These are phyloP conservation scores for Kluyveromyces siamensis DNA, from an alignment of 805 yeast genomes.

Conservation along the genomic window DNA sequence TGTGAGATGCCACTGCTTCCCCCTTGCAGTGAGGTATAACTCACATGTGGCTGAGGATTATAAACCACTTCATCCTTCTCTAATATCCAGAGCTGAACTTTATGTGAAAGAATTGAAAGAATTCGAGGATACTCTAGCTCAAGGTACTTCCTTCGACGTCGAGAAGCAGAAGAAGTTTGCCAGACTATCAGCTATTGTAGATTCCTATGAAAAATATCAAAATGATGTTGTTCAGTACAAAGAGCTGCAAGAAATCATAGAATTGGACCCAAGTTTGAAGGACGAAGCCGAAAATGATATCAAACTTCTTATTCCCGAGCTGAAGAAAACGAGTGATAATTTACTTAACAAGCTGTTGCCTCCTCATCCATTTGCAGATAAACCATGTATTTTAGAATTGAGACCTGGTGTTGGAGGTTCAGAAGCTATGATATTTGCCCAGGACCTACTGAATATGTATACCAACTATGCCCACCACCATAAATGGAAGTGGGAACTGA, in stretches of 20 bases:
- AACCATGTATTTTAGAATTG: slow-evolving; percentile 71
- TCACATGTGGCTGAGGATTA: slow-evolving; percentile 8
- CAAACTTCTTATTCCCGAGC: slow-evolving; percentile 34
- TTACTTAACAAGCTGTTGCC: slow-evolving; percentile 63
- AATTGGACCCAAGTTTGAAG: slow-evolving; percentile 28
- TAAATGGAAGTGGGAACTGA: slow-evolving; percentile 57
- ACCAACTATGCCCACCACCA: slow-evolving; percentile 53
- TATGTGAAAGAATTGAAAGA: slow-evolving; percentile 33
- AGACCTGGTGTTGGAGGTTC: slow-evolving; percentile 96
- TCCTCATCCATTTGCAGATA: slow-evolving; percentile 64
- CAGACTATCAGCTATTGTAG: slow-evolving; percentile 36
- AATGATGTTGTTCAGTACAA: slow-evolving; percentile 24
- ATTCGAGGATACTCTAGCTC: slow-evolving; percentile 35
- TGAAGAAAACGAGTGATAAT: slow-evolving; percentile 34
- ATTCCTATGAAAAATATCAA: slow-evolving; percentile 32
- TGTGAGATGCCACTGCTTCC: neutral
- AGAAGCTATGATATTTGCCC: slow-evolving; percentile 84
- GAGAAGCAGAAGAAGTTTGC: slow-evolving; percentile 43
- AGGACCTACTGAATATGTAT: slow-evolving; percentile 77
- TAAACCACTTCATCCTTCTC: slow-evolving; percentile 39
- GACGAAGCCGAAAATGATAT: slow-evolving; percentile 61
- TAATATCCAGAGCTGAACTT: slow-evolving; percentile 38
- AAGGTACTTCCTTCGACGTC: slow-evolving; percentile 35
- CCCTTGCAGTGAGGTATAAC: slow-evolving; percentile 5
- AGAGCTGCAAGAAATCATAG: slow-evolving; percentile 29